Evolutionary conservation across 176 grass and related monocot genomes (phyloP).

Genomic region (Aegilops tauschii): DNA sequence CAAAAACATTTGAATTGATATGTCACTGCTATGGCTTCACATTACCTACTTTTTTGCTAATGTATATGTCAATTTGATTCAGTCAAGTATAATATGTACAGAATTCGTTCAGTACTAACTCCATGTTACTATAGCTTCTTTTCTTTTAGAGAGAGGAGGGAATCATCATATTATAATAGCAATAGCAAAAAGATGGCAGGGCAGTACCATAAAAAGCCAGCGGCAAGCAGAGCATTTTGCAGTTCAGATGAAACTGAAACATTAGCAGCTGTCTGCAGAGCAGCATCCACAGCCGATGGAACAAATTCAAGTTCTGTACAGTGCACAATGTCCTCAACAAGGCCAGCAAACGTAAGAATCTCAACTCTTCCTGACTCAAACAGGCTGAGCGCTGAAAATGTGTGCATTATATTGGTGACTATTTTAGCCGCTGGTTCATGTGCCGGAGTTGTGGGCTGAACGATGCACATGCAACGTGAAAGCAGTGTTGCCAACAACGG

Average conservation of each 20-base stretch:
- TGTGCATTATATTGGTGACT: constrained; percentile 95
- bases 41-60: constrained; percentile 8
- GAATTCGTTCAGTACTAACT: constrained; percentile 10
- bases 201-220: constrained; percentile 94
- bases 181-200: constrained; percentile 21
- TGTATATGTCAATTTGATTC: constrained; percentile 12
- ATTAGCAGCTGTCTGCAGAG: constrained; percentile 82
- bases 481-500: constrained; percentile 92
- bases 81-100: not conserved
- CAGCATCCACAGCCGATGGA: constrained; percentile 87
- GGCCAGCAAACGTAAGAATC: constrained; percentile 81
- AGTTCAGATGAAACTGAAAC: constrained; percentile 73
- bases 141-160: not conserved
- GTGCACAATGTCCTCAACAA: constrained; percentile 96
- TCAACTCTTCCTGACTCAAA: constrained; percentile 82
- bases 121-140: not conserved
- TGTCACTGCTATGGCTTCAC: constrained; percentile 13
- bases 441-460: constrained; percentile 91
- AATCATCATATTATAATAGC: not conserved
- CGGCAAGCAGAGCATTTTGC: constrained; percentile 73
- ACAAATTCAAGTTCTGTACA: constrained; percentile 88
- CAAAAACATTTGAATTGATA: constrained; percentile 33
- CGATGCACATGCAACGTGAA: constrained; percentile 93
- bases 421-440: constrained; percentile 91
- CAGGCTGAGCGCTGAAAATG: constrained; percentile 82